phyloP scores from a whole-genome alignment of 2,329 filamentous ascomycete species.

The Sclerotinia sclerotiorum region DNA sequence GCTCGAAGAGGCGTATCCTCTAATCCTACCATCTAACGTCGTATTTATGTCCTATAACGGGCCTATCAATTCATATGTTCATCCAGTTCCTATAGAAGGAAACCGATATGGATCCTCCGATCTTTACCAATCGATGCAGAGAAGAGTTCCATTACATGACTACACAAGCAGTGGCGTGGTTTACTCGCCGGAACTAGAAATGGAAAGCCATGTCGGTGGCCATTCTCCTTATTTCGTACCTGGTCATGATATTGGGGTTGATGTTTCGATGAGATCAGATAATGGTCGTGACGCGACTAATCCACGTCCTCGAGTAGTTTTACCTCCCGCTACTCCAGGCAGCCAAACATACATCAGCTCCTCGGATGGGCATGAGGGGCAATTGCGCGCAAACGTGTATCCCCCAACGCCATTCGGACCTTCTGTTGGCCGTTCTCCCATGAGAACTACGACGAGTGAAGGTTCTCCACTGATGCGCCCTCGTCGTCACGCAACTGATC shows the following conservation, averaged over 20 bases:
- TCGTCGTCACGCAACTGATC: neutral
- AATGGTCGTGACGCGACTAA: neutral
- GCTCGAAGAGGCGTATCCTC: neutral
- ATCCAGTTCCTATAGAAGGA: neutral
- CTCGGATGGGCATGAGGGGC: neutral
- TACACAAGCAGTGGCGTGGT: neutral
- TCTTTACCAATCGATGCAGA: neutral
- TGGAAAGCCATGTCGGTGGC: neutral
- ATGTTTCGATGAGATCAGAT: neutral
- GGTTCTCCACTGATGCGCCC: constrained; percentile 16
- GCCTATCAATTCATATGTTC: neutral
- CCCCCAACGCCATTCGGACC: neutral
- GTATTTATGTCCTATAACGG: neutral
- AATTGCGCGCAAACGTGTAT: neutral
- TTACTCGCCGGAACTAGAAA: neutral
- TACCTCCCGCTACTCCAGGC: neutral
- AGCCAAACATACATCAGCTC: neutral
- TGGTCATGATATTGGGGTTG: neutral
- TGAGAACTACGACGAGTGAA: constrained; percentile 14
- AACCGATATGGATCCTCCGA: neutral
- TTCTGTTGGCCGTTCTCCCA: neutral
- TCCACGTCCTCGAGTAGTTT: neutral
- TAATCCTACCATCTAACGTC: neutral
- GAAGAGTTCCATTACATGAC: neutral
- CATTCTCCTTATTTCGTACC: neutral